Evolutionary conservation across 2,329 filamentous ascomycete genomes (phyloP), one percentile per base, ranked within the genome.

Genomic region (Diaporthe sp.): DNA sequence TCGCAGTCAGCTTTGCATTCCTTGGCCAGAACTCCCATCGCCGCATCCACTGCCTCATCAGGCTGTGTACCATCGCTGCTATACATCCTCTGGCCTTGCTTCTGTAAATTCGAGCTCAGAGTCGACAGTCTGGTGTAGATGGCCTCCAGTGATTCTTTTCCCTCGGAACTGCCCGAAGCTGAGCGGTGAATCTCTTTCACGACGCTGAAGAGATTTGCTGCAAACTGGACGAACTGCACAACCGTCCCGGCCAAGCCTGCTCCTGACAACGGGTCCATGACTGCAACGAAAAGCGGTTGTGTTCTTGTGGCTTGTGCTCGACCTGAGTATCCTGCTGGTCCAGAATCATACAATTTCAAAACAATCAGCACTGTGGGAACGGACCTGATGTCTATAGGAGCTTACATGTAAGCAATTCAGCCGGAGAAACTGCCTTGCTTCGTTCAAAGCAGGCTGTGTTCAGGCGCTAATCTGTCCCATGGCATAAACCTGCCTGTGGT

Each of bases 151-250:
- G 60, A 65, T 10, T 42, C 39, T 9, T 10, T 47, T 8, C 15
- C 60, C 25, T 44, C 13, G 4, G 60, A 65, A 31, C 25, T 65
- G 2, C 60, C 60, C 3, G 60, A 47, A 17, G 60, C 25, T 20
- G 60, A 65, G 25, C 39, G 60, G 31, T 65, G 60, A 13, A 65
- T 47, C n/a, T 65, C 60, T 15, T 47, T 65, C 10, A 42, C 60
- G n/a, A 65, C 42, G 42, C 5, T 65, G 60, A 65, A 65, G 39
- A 65, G 60, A 6, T 28, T 65, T 47, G 60, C 60, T 31, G 60
- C 60, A 39, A 65, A 65, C 10, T 65, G 60, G 15, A 65, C 42
- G 39, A 65, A 65, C 20, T 65, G 60, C 25, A 65, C 39, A 25
- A 65, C 42, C 8, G 60, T 65, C 17, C 60, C 60, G 10, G 60